These are phyloP conservation scores for Malus hybrid DNA, from an alignment of 331 rosid species.

Conservation along the genomic window DNA sequence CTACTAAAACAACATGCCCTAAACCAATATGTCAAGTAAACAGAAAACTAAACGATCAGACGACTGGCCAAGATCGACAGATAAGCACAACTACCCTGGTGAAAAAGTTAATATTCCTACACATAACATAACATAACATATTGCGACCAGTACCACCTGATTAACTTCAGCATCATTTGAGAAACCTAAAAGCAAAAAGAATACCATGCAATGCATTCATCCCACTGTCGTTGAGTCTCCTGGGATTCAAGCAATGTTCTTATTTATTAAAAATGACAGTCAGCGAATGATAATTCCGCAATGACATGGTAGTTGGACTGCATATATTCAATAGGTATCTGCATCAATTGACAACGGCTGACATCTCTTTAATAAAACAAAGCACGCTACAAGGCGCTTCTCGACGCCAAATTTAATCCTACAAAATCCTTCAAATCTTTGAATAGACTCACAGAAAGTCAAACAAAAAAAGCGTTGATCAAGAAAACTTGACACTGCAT, in stretches of 20 bases:
- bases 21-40: neutral
- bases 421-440: neutral
- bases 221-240: neutral
- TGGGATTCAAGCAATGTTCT: neutral
- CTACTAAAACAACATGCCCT: neutral
- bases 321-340: neutral
- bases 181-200: neutral
- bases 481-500: neutral
- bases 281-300: neutral
- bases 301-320: neutral
- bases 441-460: neutral
- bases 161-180: neutral
- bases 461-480: neutral
- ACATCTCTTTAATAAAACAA: neutral
- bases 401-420: neutral
- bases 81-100: neutral
- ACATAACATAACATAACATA: neutral
- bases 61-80: neutral
- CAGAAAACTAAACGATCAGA: neutral
- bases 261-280: neutral
- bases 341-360: neutral
- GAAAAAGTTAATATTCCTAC: neutral
- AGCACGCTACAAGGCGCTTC: neutral
- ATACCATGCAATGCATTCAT: neutral
- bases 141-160: neutral